Evolutionary conservation across 176 grass and related monocot species (phyloP).

Genomic region (Hordeum marinum): DNA sequence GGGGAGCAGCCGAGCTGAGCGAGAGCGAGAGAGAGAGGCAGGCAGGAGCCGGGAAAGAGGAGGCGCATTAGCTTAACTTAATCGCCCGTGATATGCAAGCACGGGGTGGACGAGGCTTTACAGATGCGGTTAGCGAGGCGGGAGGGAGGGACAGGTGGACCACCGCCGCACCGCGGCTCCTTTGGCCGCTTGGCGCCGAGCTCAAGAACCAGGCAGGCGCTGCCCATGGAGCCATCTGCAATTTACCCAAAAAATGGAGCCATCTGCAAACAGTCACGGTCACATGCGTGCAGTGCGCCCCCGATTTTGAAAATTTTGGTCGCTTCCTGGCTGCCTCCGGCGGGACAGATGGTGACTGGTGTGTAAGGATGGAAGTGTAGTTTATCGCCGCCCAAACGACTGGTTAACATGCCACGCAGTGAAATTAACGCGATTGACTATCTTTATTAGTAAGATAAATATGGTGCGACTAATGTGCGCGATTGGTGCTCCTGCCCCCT

Average conservation of each 20-base stretch:
- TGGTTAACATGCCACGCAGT: neutral
- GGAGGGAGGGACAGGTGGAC: conserved; percentile 29
- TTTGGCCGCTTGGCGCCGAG: conserved; percentile 29
- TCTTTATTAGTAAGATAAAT: neutral
- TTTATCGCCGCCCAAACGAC: conserved; percentile 20
- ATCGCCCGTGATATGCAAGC: conserved; percentile 2
- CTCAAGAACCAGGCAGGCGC: conserved; percentile 38
- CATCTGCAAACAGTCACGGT: conserved; percentile 32
- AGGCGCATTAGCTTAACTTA: conserved; percentile 38
- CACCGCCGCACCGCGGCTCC: conserved; percentile 6
- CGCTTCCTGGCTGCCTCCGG: conserved; percentile 32
- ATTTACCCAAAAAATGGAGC: neutral
- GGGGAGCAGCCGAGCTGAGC: conserved; percentile 26
- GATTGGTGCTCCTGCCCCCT: neutral
- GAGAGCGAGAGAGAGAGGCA: neutral
- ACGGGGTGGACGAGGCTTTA: conserved; percentile 33
- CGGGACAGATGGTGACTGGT: conserved; percentile 4
- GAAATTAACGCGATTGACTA: neutral
- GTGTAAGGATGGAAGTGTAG: neutral
- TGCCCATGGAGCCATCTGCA: conserved; percentile 41
- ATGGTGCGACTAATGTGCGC: neutral
- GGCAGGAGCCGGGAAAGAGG: conserved; percentile 21
- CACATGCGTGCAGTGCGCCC: conserved; percentile 29
- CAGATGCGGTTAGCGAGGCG: conserved; percentile 31
- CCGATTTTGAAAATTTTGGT: conserved; percentile 52